Conservation (phyloP, 2,329 filamentous ascomycete species). For the Ceratocystis colombiana region DNA sequence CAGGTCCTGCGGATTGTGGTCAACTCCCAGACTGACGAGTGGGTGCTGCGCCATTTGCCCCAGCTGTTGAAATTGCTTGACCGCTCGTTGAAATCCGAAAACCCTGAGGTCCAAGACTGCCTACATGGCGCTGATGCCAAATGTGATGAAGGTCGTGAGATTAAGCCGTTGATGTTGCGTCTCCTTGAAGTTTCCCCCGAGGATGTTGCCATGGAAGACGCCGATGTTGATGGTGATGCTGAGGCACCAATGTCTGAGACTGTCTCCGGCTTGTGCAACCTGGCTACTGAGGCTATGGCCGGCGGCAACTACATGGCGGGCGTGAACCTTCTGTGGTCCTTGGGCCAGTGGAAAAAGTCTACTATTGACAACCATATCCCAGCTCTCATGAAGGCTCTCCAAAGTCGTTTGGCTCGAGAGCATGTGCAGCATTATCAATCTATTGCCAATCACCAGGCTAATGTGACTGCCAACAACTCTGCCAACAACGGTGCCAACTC, state of each 20-base stretch:
- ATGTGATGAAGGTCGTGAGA: constrained; percentile 56
- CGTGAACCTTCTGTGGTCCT: constrained; percentile 86
- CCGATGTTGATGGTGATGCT: constrained; percentile 73
- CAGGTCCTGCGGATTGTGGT: constrained; percentile 86
- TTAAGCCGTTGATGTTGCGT: constrained; percentile 67
- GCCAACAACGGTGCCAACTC: constrained; percentile 36
- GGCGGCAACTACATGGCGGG: constrained; percentile 73
- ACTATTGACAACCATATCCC: constrained; percentile 84
- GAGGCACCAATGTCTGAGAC: constrained; percentile 80
- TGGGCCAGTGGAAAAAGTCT: constrained; percentile 73
- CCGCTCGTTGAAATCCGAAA: constrained; percentile 78
- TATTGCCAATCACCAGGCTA: constrained; percentile 43
- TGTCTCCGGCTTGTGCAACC: constrained; percentile 69
- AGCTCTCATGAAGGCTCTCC: constrained; percentile 84
- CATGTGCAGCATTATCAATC: constrained; percentile 70
- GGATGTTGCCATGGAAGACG: constrained; percentile 58
- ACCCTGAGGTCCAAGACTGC: constrained; percentile 87
- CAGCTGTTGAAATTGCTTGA: constrained; percentile 80
- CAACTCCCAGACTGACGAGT: constrained; percentile 78
- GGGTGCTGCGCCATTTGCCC: constrained; percentile 70
- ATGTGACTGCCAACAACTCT: constrained; percentile 36
- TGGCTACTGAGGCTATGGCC: constrained; percentile 78
- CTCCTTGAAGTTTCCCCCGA: constrained; percentile 84
- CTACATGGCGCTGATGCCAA: constrained; percentile 64
- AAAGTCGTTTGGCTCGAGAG: constrained; percentile 82